Conservation (phyloP, 2,329 filamentous ascomycete species). For the Cladosporium sp. region DNA sequence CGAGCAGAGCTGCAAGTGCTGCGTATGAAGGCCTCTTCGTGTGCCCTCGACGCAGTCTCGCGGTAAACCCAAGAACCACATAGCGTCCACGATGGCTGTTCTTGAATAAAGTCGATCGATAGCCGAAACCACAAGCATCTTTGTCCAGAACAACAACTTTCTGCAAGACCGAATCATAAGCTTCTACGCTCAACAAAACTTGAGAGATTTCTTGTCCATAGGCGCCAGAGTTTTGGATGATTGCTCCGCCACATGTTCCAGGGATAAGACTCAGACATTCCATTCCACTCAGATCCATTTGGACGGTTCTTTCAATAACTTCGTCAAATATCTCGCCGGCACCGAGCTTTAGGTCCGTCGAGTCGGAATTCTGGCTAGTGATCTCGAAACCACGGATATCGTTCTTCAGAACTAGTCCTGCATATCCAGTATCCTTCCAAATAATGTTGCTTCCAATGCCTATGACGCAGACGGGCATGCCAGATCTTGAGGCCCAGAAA, state of each 20-base stretch:
- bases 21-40: not conserved
- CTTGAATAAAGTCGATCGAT: constrained; percentile 5
- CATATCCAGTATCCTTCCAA: not conserved
- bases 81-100: not conserved
- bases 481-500: not conserved
- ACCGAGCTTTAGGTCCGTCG: not conserved
- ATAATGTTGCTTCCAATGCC: constrained; percentile 3
- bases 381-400: not conserved
- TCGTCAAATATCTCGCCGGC: not conserved
- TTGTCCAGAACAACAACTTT: not conserved
- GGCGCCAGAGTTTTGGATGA: constrained; percentile 6
- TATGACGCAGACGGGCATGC: not conserved
- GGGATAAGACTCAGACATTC: constrained; percentile 1
- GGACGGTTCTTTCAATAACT: not conserved
- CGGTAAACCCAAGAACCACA: not conserved
- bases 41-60: not conserved
- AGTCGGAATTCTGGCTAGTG: not conserved
- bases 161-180: not conserved
- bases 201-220: constrained; percentile 4
- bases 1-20: not conserved
- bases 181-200: not conserved
- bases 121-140: not conserved
- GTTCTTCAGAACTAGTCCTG: not conserved
- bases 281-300: not conserved
- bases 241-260: constrained; percentile 1